Evolutionary conservation across 2,329 filamentous ascomycete species (phyloP).

Genomic region (Penicillium fuscoglaucum): DNA sequence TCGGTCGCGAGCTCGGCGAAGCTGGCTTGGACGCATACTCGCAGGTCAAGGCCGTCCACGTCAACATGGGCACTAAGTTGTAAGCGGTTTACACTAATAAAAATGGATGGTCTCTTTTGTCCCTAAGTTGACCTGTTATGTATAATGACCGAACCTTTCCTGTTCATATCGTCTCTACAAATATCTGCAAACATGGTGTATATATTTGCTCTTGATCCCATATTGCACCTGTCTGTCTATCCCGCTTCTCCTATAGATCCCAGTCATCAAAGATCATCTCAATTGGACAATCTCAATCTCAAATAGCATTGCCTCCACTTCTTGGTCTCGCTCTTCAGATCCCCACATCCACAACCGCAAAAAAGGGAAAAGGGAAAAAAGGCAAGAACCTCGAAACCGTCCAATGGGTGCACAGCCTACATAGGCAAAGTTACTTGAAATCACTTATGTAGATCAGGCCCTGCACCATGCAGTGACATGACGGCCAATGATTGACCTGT

Average conservation of each 20-base stretch:
- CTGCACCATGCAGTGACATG: not conserved
- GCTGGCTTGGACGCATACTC: slow-evolving; percentile 63
- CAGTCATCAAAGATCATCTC: not conserved
- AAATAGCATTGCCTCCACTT: not conserved
- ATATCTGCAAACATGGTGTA: not conserved
- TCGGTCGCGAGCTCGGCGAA: slow-evolving; percentile 62
- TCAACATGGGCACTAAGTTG: slow-evolving; percentile 47
- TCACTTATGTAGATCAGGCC: slow-evolving; percentile 6
- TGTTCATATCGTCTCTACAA: not conserved
- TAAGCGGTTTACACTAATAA: slow-evolving; percentile 20
- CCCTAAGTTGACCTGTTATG: slow-evolving; percentile 18
- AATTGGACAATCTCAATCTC: not conserved
- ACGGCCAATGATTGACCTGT: not conserved
- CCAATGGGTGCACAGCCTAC: not conserved
- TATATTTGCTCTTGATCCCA: not conserved
- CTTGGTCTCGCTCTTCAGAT: not conserved
- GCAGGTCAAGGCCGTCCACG: slow-evolving; percentile 56
- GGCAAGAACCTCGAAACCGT: not conserved
- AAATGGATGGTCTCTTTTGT: slow-evolving; percentile 8
- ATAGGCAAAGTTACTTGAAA: not conserved
- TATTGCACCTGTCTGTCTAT: not conserved
- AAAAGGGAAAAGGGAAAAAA: slow-evolving; percentile 3
- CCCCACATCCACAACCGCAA: not conserved
- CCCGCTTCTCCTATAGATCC: not conserved
- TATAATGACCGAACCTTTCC: slow-evolving; percentile 15